These are phyloP conservation scores for Rubia peregrina DNA, from an alignment of 305 asterid species.

Conservation along the genomic window DNA sequence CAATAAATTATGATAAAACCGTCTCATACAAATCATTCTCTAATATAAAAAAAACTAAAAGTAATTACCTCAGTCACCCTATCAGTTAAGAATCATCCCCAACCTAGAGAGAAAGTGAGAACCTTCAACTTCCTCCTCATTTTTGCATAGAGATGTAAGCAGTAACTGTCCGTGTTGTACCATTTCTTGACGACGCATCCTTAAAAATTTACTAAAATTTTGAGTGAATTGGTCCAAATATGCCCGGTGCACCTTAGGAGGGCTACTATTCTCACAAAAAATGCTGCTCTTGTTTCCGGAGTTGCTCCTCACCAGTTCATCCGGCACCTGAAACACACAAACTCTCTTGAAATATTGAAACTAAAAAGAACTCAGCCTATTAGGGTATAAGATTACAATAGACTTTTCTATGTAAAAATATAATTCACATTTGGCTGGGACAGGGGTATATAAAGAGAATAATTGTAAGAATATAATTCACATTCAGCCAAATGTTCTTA, in stretches of 20 bases:
- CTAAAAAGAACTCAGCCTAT: background rate
- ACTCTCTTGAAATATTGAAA: too few species aligned
- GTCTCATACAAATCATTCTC: too few species aligned
- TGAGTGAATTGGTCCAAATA: background rate
- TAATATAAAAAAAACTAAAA: too few species aligned
- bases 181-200: background rate
- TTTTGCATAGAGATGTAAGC: background rate
- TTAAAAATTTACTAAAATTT: background rate
- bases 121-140: background rate
- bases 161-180: background rate
- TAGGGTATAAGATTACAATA: too few species aligned
- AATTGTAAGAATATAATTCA: too few species aligned
- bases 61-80: background rate
- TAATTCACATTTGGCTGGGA: too few species aligned
- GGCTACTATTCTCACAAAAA: background rate
- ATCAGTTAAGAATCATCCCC: background rate
- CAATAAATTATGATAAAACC: too few species aligned
- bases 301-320: background rate
- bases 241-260: background rate
- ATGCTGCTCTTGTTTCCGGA: background rate
- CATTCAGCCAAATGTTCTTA: too few species aligned
- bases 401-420: too few species aligned
- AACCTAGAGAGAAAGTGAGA: background rate
- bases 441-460: too few species aligned
- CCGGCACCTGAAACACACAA: conserved; percentile 9